These are phyloP conservation scores for Babesia ovata DNA, from an alignment of 169 alveolate genomes.

Conservation along the genomic window DNA sequence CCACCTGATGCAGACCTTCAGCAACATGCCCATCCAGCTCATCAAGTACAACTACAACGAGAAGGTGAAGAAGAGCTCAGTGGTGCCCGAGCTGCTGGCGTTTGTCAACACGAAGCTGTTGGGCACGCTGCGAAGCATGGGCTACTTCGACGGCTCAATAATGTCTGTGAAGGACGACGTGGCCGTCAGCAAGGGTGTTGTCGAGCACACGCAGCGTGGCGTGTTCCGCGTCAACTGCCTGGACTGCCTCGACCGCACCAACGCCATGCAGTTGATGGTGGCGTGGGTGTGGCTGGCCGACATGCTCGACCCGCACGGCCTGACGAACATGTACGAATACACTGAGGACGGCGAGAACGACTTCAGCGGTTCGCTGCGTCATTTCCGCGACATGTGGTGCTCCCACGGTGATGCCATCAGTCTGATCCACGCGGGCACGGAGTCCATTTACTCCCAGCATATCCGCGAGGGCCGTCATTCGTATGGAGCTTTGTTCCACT, in stretches of 20 bases:
- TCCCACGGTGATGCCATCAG: slow-evolving; percentile 91
- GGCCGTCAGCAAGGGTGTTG: neutral
- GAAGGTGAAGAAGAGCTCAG: slow-evolving; percentile 62
- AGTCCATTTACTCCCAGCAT: slow-evolving; percentile 89
- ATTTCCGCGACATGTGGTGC: slow-evolving; percentile 84
- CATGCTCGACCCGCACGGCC: slow-evolving; percentile 45
- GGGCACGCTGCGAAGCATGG: slow-evolving; percentile 36
- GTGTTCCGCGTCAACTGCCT: slow-evolving; percentile 94
- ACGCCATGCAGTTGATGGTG: slow-evolving; percentile 91
- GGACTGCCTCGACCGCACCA: slow-evolving; percentile 97
- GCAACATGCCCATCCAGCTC: slow-evolving; percentile 6
- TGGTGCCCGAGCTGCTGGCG: slow-evolving; percentile 44
- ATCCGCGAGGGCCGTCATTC: slow-evolving; percentile 69
- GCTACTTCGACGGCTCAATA: slow-evolving; percentile 45
- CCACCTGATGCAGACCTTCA: slow-evolving; percentile 23
- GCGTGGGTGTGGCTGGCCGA: slow-evolving; percentile 77
- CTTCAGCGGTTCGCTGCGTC: slow-evolving; percentile 26
- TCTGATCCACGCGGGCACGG: slow-evolving; percentile 92
- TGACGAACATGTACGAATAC: slow-evolving; percentile 26
- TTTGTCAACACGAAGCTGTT: slow-evolving; percentile 36
- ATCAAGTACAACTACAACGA: slow-evolving; percentile 56
- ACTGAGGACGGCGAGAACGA: slow-evolving; percentile 23
- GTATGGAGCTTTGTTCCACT: slow-evolving; percentile 37
- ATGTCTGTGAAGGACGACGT: neutral
- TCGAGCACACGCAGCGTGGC: slow-evolving; percentile 86